phyloP scores from a whole-genome alignment of 257 asterid species.

The Catharanthus roseus region DNA sequence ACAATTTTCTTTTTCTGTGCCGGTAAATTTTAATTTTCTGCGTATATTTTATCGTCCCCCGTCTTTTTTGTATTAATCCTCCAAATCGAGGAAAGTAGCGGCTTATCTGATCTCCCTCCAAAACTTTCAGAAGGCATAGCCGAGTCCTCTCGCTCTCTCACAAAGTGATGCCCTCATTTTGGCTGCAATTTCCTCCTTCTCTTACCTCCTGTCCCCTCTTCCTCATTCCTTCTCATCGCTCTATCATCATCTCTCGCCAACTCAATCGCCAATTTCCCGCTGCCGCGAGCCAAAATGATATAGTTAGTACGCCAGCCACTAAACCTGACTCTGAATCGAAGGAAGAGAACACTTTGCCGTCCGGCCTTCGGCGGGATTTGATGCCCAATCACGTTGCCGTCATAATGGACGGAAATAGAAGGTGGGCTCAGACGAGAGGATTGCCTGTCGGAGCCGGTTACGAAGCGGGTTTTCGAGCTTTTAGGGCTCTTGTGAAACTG shows the following conservation, averaged over 20 bases:
- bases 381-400: conserved; percentile 46
- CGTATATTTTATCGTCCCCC: too few relatives aligned
- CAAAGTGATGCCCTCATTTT: neutral
- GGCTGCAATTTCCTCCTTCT: neutral
- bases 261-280: neutral
- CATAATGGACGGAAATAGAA: conserved; percentile 55
- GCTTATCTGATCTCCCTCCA: too few relatives aligned
- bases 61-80: too few relatives aligned
- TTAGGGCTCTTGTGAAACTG: conserved; percentile 36
- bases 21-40: too few relatives aligned
- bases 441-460: conserved; percentile 39
- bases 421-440: conserved; percentile 62
- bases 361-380: neutral
- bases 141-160: neutral
- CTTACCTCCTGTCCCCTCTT: neutral
- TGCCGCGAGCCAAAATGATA: neutral
- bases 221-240: neutral
- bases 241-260: neutral
- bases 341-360: conserved; percentile 11
- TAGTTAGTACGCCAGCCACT: neutral
- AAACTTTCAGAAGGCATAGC: too few relatives aligned
- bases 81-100: too few relatives aligned
- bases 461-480: conserved; percentile 45
- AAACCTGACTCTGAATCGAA: conserved; percentile 1
- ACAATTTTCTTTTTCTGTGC: too few relatives aligned